Percentiles rank a stretch among this genome's conserved stretches.
Conservation (phyloP, 2,329 filamentous ascomycete genomes). For the Onygenales sp. region DNA sequence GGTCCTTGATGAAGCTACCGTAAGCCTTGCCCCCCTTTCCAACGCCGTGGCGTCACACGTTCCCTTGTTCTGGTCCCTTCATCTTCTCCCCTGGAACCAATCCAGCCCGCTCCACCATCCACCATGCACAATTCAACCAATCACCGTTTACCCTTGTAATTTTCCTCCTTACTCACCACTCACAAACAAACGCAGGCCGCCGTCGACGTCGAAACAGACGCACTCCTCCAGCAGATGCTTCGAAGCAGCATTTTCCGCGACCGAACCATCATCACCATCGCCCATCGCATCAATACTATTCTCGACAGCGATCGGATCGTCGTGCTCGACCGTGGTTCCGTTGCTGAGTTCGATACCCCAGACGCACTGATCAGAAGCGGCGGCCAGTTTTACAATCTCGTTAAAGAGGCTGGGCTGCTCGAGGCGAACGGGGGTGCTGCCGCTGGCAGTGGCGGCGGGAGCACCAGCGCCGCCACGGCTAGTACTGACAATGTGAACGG, state of each 20-base stretch:
- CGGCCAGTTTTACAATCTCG: slow-evolving; percentile 79
- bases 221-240: slow-evolving; percentile 54
- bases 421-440: slow-evolving; percentile 29
- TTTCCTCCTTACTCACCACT: not conserved
- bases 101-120: too few relatives aligned
- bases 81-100: slow-evolving; percentile 2
- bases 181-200: slow-evolving; percentile 40
- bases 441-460: slow-evolving; percentile 9
- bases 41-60: not conserved
- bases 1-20: slow-evolving; percentile 93
- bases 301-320: slow-evolving; percentile 81
- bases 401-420: slow-evolving; percentile 78
- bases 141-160: not conserved
- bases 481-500: not conserved
- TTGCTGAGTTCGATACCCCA: slow-evolving; percentile 88
- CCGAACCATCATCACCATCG: slow-evolving; percentile 95
- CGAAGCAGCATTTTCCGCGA: slow-evolving; percentile 67
- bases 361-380: slow-evolving; percentile 63
- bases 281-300: slow-evolving; percentile 96
- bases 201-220: slow-evolving; percentile 61
- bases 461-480: not conserved
- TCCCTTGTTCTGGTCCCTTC: slow-evolving; percentile 1
- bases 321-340: slow-evolving; percentile 80
- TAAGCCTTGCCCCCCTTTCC: slow-evolving; percentile 25
- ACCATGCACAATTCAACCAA: too few relatives aligned